phyloP scores from a whole-genome alignment of 2,329 filamentous ascomycete genomes.

The Aspergillus sp. region DNA sequence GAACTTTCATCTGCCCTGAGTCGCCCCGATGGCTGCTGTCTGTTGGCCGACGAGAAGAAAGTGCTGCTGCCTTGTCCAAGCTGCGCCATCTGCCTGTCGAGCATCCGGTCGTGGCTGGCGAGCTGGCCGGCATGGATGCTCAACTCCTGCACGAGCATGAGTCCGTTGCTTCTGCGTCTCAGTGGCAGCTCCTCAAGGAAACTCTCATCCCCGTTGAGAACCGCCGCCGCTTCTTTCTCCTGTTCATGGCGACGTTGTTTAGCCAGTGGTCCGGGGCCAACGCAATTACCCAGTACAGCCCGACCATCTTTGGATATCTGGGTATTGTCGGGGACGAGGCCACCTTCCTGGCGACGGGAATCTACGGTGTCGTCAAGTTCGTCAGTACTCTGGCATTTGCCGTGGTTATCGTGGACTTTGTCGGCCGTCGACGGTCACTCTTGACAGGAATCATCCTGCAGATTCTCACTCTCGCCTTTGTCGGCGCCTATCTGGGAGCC shows the following conservation, averaged over 20 bases:
- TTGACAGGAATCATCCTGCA: no score
- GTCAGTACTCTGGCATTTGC: slow-evolving; percentile 42
- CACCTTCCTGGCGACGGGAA: slow-evolving; percentile 27
- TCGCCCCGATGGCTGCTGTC: slow-evolving; percentile 23
- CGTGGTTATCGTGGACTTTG: slow-evolving; percentile 43
- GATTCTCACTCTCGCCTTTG: no score
- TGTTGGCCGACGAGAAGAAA: slow-evolving; percentile 13
- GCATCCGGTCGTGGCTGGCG: slow-evolving; percentile 33
- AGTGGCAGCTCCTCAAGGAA: slow-evolving; percentile 28
- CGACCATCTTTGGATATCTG: slow-evolving; percentile 44
- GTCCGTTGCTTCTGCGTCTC: slow-evolving; percentile 27
- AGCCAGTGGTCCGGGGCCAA: slow-evolving; percentile 49
- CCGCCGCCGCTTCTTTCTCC: slow-evolving; percentile 42
- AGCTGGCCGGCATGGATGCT: slow-evolving; percentile 18
- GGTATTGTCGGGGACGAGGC: slow-evolving; percentile 23
- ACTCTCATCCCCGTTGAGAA: slow-evolving; percentile 35
- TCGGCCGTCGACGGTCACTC: no score
- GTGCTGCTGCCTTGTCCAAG: slow-evolving; percentile 24
- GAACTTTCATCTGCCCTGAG: slow-evolving; percentile 19
- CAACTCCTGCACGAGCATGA: slow-evolving; percentile 27
- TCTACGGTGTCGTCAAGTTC: slow-evolving; percentile 48
- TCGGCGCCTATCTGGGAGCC: slow-evolving; percentile 37
- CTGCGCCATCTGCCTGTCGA: slow-evolving; percentile 37
- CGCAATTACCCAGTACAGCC: slow-evolving; percentile 46
- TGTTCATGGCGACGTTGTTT: slow-evolving; percentile 39